Conservation (phyloP, 129 eudicot species). For the Flaveria linearis region DNA sequence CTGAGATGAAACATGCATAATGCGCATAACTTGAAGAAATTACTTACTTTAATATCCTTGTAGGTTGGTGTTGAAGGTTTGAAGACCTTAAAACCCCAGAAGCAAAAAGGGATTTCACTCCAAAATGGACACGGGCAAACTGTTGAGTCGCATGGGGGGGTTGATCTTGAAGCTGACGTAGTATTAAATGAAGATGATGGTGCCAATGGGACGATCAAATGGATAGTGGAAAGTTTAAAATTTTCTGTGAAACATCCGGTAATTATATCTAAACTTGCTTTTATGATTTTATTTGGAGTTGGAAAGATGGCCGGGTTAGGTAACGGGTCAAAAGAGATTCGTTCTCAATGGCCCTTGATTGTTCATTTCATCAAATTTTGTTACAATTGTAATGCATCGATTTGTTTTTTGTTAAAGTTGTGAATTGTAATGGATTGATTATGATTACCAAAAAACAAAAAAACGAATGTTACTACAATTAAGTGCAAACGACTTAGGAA, state of each 20-base stretch:
- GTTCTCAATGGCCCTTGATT: not conserved
- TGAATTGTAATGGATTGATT: not conserved
- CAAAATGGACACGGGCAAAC: slow-evolving; percentile 45
- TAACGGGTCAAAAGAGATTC: not conserved
- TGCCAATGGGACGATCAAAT: slow-evolving; percentile 50
- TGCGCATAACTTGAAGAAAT: slow-evolving; percentile 15
- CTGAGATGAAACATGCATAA: slow-evolving; percentile 1
- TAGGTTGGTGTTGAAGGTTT: slow-evolving; percentile 88
- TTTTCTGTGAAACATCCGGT: slow-evolving; percentile 95
- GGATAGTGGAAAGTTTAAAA: slow-evolving; percentile 72
- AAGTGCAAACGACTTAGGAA: not conserved
- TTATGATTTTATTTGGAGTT: slow-evolving; percentile 2
- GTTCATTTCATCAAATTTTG: not conserved
- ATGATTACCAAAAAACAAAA: not conserved
- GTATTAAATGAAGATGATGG: slow-evolving; percentile 58
- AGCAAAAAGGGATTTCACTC: slow-evolving; percentile 37
- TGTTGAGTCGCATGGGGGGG: slow-evolving; percentile 57
- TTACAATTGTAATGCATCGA: no score
- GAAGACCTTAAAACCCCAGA: slow-evolving; percentile 77
- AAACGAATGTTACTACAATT: not conserved
- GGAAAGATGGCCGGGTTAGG: not conserved
- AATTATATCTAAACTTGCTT: slow-evolving; percentile 13
- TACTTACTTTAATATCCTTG: slow-evolving; percentile 31
- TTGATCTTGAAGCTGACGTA: slow-evolving; percentile 63
- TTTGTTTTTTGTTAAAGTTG: no score